phyloP scores from a whole-genome alignment of 2,329 filamentous ascomycete species.

The Emericellopsis cladophorae region DNA sequence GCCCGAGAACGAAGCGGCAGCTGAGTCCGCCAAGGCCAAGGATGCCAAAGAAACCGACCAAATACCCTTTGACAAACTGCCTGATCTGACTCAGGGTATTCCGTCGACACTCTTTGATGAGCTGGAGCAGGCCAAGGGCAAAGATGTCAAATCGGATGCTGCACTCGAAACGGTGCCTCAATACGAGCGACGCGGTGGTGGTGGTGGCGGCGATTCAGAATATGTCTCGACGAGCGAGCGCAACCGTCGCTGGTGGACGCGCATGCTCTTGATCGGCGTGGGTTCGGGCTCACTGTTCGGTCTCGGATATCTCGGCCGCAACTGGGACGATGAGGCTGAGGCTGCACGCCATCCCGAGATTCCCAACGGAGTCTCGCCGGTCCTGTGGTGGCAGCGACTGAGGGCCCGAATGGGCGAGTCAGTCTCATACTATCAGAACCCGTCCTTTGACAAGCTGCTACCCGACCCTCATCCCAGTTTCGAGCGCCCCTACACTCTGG shows the following conservation, averaged over 20 bases:
- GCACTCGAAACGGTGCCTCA: conserved; percentile 22
- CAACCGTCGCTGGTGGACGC: conserved; percentile 63
- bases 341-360: conserved; percentile 54
- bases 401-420: conserved; percentile 63
- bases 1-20: conserved; percentile 9
- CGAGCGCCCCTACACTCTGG: conserved; percentile 81
- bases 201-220: conserved; percentile 44
- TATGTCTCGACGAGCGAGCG: conserved; percentile 89
- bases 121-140: conserved; percentile 32
- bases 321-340: conserved; percentile 79
- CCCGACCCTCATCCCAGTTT: conserved; percentile 70
- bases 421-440: conserved; percentile 89
- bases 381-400: conserved; percentile 69
- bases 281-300: conserved; percentile 42
- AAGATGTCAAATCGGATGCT: conserved; percentile 9
- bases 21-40: conserved; percentile 8
- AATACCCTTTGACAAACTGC: conserved; percentile 55
- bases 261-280: conserved; percentile 56
- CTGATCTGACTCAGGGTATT: conserved; percentile 88
- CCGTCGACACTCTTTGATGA: conserved; percentile 82
- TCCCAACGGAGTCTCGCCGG: conserved; percentile 66
- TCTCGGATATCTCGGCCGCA: conserved; percentile 67
- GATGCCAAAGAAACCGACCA: conserved; percentile 18
- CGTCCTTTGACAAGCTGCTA: conserved; percentile 84
- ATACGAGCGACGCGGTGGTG: conserved; percentile 13